Conservation (phyloP, 1,284 basidiomycete genomes). For the Tilletia setariae region DNA sequence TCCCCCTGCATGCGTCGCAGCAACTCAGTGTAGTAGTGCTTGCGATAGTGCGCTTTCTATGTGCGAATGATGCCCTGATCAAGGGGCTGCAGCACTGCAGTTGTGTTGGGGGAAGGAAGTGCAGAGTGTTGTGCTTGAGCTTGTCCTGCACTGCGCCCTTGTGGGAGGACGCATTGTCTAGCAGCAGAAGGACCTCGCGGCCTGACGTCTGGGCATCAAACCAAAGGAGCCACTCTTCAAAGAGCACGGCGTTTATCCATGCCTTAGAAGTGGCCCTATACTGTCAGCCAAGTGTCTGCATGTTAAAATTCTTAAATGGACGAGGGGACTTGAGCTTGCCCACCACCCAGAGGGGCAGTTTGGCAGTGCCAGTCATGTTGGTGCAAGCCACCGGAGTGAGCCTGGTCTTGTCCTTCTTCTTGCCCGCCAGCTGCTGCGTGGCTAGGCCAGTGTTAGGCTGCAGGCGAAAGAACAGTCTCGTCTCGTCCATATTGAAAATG, state of each 20-base stretch:
- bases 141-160: too few species aligned
- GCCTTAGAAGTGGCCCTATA: background rate
- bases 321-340: too few species aligned
- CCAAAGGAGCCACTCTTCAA: slow-evolving; percentile 12
- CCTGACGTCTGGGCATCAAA: background rate
- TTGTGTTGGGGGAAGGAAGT: slow-evolving; percentile 2
- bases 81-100: background rate
- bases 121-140: background rate
- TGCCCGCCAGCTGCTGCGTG: slow-evolving; percentile 19
- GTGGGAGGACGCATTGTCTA: slow-evolving; percentile 8
- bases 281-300: background rate
- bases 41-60: background rate
- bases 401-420: slow-evolving; percentile 26
- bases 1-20: background rate
- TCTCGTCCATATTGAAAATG: slow-evolving; percentile 10
- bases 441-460: background rate
- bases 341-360: too few species aligned
- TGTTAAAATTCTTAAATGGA: background rate
- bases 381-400: background rate
- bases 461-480: background rate
- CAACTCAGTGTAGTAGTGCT: slow-evolving; percentile 3
- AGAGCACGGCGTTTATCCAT: slow-evolving; percentile 13
- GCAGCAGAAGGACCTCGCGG: background rate
- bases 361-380: too few species aligned
- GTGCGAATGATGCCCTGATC: slow-evolving; percentile 7